These are phyloP conservation scores for Fomitopsis serialis DNA, from an alignment of 768 basidiomycete genomes.

Conservation along the genomic window DNA sequence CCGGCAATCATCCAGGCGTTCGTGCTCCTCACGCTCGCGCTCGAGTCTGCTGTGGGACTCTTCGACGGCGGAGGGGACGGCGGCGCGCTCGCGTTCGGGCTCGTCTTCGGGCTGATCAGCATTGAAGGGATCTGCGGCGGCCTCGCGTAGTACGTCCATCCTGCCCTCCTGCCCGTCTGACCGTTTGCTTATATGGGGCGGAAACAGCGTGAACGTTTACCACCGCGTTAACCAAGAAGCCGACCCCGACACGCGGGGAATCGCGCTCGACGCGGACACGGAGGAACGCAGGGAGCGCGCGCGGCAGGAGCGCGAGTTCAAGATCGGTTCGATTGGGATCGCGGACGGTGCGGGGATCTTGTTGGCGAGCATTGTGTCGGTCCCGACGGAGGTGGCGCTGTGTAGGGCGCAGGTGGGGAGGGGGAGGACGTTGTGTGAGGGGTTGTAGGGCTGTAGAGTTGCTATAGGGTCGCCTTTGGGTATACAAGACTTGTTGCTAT, in stretches of 20 bases:
- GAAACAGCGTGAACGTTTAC: conserved; percentile 80
- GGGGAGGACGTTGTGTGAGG: conserved; percentile 67
- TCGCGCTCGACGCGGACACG: conserved; percentile 38
- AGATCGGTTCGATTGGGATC: conserved; percentile 86
- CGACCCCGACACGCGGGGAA: conserved; percentile 34
- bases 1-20: conserved; percentile 72
- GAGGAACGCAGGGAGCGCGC: conserved; percentile 25
- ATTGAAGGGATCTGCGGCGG: conserved; percentile 93
- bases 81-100: conserved; percentile 38
- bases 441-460: conserved; percentile 42
- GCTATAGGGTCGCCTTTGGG: no score
- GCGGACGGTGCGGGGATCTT: conserved; percentile 74
- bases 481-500: no score
- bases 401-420: conserved; percentile 67
- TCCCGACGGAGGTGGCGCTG: conserved; percentile 73
- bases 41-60: conserved; percentile 67
- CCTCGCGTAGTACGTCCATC: conserved; percentile 72
- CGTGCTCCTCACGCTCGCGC: conserved; percentile 56
- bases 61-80: conserved; percentile 41
- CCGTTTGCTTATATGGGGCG: neutral
- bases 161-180: conserved; percentile 16
- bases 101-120: conserved; percentile 75
- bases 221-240: conserved; percentile 77
- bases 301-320: conserved; percentile 80
- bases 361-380: conserved; percentile 55